Conservation (phyloP, 345 rosid genomes). For the Excoecaria cochinchinensis region DNA sequence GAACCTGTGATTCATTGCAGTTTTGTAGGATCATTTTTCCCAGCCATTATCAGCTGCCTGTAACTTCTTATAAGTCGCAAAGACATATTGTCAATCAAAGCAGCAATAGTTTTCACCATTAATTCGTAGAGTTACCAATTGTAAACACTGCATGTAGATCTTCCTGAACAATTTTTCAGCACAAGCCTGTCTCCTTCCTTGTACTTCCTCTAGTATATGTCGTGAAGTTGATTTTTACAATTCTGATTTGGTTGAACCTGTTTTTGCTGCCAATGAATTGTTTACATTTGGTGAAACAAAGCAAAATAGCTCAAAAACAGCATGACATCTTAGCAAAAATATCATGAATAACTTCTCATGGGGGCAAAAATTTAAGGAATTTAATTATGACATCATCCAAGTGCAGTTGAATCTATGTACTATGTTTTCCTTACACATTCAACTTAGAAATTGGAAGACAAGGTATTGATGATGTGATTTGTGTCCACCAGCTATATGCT, state of each 20-base stretch:
- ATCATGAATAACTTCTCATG: not conserved
- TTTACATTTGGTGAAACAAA: not conserved
- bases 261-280: not conserved
- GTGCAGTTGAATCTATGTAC: not conserved
- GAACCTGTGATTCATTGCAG: not conserved
- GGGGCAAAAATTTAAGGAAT: not conserved
- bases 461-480: not conserved
- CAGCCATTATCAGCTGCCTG: not conserved
- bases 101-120: not conserved
- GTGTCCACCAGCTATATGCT: slow-evolving; percentile 54
- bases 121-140: not conserved
- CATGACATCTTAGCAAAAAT: not conserved
- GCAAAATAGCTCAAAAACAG: not conserved
- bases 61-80: not conserved
- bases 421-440: not conserved
- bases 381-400: not conserved
- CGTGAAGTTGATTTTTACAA: not conserved
- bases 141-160: not conserved
- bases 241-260: not conserved
- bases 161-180: too few species aligned
- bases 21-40: not conserved
- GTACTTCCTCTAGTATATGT: too few species aligned
- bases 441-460: slow-evolving; percentile 3
- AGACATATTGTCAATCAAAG: not conserved
- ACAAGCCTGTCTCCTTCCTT: not conserved